Base-by-base conservation (phyloP, 371 early-diverging fungal genomes). In the Syncephalastrum contaminatum region DNA sequence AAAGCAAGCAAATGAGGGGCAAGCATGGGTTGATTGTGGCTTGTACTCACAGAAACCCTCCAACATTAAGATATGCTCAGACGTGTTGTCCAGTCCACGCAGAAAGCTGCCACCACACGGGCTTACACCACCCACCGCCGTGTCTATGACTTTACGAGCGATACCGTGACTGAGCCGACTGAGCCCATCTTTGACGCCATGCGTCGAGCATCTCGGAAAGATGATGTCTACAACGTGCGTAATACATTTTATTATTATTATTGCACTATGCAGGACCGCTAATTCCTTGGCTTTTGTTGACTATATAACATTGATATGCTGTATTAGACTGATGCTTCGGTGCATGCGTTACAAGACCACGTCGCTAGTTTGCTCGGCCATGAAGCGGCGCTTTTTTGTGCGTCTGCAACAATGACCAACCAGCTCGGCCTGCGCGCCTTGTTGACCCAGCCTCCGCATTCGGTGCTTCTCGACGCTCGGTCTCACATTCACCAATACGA, bases 391-490 rank as follows among this genome's bases (percentile, higher is more conserved):
- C 66, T 96, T 6, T 95, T 92, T 66, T 86, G 88, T 56, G 76
- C 83, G 0, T 82, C 86, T 2, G 93, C 91, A 1, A 92, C 92
- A 13, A 88, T 95, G 89, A 72, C 90, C 51, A 96, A 95, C 69
- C 89, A 95, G 69, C 58, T 95, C 12, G 94, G 87, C 12, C 77
- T 94, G 43, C 87, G 95, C n/a, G 63, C 85, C 0, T 86, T 88
- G 42, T 63, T 96, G 7, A 64, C 63, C 24, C 76, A 79, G 36
- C 92, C 94, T n/a, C 95, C 95, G 0, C 85, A 92, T 48, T 84
- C 88, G 1, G 83, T 94, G 2, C 51, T 94, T 7, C 79, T 78
- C 45, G 96, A 96, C 59, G 59, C 69, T n/a, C 76, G 93, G 20
- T 75, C 92, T 0, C 96, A 95, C 58, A 73, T 95, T 14, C 82